These are phyloP conservation scores for Tolypocladium tropicale DNA, from an alignment of 2,329 filamentous ascomycete genomes.

Conservation along the genomic window DNA sequence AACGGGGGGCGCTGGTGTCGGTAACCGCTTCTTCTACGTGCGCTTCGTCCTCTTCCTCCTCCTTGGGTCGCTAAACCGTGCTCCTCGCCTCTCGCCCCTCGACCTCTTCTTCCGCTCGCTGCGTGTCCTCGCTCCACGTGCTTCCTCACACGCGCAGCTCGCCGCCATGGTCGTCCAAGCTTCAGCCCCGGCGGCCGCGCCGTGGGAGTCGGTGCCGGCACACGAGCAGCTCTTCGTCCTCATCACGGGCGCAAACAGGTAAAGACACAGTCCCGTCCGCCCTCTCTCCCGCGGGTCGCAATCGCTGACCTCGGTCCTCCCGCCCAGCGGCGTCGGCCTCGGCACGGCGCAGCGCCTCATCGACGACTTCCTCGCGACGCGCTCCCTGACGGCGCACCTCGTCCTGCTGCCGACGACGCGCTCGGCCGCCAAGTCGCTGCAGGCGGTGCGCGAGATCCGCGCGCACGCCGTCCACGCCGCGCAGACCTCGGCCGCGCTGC, in stretches of 20 bases:
- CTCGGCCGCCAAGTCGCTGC: constrained; percentile 59
- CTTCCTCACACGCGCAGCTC: not conserved
- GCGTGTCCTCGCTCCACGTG: too few species aligned
- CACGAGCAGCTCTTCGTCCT: constrained; percentile 51
- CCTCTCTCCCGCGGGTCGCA: too few species aligned
- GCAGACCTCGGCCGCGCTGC: constrained; percentile 25
- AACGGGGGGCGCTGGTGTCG: not conserved
- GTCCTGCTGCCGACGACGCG: constrained; percentile 79
- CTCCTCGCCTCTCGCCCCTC: too few species aligned
- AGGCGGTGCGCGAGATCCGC: constrained; percentile 57
- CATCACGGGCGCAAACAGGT: constrained; percentile 84
- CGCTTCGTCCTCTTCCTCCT: not conserved
- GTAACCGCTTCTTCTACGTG: not conserved
- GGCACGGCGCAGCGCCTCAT: constrained; percentile 76
- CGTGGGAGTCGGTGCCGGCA: constrained; percentile 24
- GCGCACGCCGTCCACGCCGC: constrained; percentile 41
- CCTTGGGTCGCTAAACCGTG: too few species aligned
- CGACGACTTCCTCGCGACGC: constrained; percentile 72
- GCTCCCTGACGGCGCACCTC: constrained; percentile 57
- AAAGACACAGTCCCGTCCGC: constrained; percentile 12
- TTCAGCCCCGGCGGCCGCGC: constrained; percentile 10
- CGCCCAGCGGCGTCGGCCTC: constrained; percentile 70
- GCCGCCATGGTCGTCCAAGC: constrained; percentile 3
- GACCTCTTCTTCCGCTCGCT: not conserved
- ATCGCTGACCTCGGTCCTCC: not conserved